A percentile compares a stretch with the other conserved stretches of the same genome.
Conservation (phyloP, 345 rosid genomes). For the Hibiscus trionum region DNA sequence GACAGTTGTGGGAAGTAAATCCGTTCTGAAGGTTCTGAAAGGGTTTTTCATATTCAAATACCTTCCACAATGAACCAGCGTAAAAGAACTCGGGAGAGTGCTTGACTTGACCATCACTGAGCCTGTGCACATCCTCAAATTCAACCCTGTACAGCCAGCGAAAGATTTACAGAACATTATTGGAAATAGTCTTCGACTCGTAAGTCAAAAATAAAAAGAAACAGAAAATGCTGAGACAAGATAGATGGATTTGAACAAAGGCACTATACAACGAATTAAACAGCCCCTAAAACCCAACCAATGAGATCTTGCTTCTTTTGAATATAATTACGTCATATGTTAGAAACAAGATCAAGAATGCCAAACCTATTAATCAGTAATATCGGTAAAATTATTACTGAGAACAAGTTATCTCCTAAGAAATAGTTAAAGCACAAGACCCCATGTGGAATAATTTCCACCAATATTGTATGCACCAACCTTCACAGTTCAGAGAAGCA, state of each 20-base stretch:
- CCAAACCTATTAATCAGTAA: neutral
- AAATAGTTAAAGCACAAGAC: neutral
- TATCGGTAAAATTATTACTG: neutral
- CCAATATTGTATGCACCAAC: neutral
- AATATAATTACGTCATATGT: neutral
- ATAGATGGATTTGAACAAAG: neutral
- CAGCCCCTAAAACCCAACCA: neutral
- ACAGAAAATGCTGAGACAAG: neutral
- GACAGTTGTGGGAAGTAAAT: neutral
- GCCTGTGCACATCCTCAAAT: constrained; percentile 86
- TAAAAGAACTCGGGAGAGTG: constrained; percentile 86
- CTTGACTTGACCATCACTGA: constrained; percentile 92
- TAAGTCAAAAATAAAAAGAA: neutral
- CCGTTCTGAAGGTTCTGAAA: neutral
- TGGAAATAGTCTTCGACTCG: neutral
- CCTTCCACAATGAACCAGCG: constrained; percentile 99
- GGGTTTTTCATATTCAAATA: constrained; percentile 19
- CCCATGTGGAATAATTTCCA: neutral
- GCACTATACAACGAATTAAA: neutral
- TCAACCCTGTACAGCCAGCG: constrained; percentile 46
- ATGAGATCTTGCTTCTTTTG: neutral
- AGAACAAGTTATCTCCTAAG: neutral
- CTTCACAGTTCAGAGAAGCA: neutral
- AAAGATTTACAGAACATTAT: constrained; percentile 10
- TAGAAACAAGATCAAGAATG: neutral